Base-by-base conservation (phyloP, 2,329 filamentous ascomycete genomes). In the Monosporascus sp. region DNA sequence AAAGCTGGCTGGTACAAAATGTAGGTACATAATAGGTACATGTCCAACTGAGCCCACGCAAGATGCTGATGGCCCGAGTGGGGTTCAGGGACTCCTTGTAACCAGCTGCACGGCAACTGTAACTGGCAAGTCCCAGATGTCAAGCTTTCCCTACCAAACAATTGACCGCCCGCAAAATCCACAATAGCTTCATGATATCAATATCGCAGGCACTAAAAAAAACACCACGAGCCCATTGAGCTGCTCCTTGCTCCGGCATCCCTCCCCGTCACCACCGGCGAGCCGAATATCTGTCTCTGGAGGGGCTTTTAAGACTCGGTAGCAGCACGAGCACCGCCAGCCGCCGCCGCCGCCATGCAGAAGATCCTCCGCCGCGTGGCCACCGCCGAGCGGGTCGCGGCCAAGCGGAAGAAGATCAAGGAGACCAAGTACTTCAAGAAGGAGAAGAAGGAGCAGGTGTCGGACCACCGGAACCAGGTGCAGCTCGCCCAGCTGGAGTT, bases 351-450 rank as follows among this genome's bases (percentile, higher is more conserved):
- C 20, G 24, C 43, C 24, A 69, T 69, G 67, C 65, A 69, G 58
- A 69, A 69, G 60, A 63, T 69, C 57, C 59, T 67, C 57, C 60
- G 62, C 57, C 67, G 67, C 49, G 67, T 68, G 54, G 64, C 62
- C 57, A 69, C 71, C 53, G 69, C 71, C 52, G 68, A 72, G 64
- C 69, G 71, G 56, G 67, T 64, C 50, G 63, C 56, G 43, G 61
- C 63, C 44, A 70, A 67, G 58, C 65, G 67, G 48, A 53, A 55
- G 49, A 69, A 66, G 53, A 54, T 56, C 24, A 68, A 65, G 57
- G 61, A 65, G 25, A n/a, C 56, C 31, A 51, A 51, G 47, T 48
- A 43, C 38, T 60, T 39, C 24, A 62, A 64, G 11, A 59, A 61
- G 43, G 57, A 66, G 55, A 65, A 54, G 56, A 60, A 58, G 50